Evolutionary conservation across 306 rosid genomes (phyloP).

Genomic region (Begonia masoniana): DNA sequence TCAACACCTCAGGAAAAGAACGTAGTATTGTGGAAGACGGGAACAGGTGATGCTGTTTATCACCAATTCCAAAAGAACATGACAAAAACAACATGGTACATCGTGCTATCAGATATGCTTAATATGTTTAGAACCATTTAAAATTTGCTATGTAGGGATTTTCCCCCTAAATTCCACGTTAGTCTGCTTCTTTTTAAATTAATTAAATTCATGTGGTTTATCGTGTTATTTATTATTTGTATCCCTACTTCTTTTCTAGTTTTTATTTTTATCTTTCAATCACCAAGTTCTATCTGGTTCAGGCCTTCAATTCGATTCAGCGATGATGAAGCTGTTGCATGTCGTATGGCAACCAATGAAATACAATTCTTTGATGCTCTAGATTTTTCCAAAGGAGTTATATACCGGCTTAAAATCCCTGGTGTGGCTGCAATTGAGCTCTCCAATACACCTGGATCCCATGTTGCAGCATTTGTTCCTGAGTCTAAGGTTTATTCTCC

Average conservation of each 20-base stretch:
- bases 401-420: conserved; percentile 48
- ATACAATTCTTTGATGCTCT: conserved; percentile 61
- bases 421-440: conserved; percentile 73
- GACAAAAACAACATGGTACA: conserved; percentile 57
- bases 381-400: conserved; percentile 64
- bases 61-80: conserved; percentile 64
- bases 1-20: conserved; percentile 64
- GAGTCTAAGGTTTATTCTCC: conserved; percentile 59
- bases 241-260: not conserved
- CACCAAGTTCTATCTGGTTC: conserved; percentile 6
- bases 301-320: conserved; percentile 85
- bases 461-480: conserved; percentile 82
- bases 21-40: conserved; percentile 49
- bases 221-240: not conserved
- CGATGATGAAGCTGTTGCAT: conserved; percentile 63
- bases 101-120: not conserved
- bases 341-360: conserved; percentile 78
- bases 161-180: too few species aligned
- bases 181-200: not conserved
- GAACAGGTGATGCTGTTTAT: conserved; percentile 45
- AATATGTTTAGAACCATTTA: not conserved
- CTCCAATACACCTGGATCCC: conserved; percentile 68
- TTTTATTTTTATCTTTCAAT: not conserved
- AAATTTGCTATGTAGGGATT: too few species aligned
- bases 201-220: conserved; percentile 1